These are phyloP conservation scores for Trichaptum fuscoviolaceum DNA, from an alignment of 768 basidiomycete species.

Conservation along the genomic window DNA sequence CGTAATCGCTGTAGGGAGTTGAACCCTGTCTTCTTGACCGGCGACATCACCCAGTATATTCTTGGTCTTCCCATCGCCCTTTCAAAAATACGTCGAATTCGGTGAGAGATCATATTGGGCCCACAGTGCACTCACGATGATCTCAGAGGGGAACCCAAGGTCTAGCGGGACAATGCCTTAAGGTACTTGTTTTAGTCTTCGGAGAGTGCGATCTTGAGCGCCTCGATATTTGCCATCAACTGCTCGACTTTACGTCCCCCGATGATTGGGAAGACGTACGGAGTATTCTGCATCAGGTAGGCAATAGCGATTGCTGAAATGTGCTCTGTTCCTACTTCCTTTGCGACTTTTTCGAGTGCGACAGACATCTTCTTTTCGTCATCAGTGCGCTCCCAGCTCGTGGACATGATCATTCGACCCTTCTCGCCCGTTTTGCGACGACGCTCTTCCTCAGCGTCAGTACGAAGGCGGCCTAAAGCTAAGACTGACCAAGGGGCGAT, in stretches of 20 bases:
- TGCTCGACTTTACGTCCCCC: slow-evolving; percentile 51
- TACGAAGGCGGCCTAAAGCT: slow-evolving; percentile 26
- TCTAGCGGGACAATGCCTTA: slow-evolving; percentile 38
- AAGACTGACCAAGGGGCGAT: slow-evolving; percentile 35
- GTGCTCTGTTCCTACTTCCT: slow-evolving; percentile 41
- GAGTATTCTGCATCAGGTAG: slow-evolving; percentile 49
- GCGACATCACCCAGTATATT: too few relatives aligned
- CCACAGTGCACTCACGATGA: slow-evolving; percentile 24
- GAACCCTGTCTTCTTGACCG: too few relatives aligned
- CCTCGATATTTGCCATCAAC: slow-evolving; percentile 43
- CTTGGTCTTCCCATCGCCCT: too few relatives aligned
- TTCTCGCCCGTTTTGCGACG: slow-evolving; percentile 22
- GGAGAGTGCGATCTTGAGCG: slow-evolving; percentile 41
- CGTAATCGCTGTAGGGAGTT: too few relatives aligned
- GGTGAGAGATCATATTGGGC: too few relatives aligned
- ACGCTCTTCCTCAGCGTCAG: slow-evolving; percentile 20
- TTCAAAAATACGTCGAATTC: too few relatives aligned
- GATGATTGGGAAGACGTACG: slow-evolving; percentile 47
- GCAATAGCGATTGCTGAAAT: slow-evolving; percentile 45
- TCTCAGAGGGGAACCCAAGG: slow-evolving; percentile 35
- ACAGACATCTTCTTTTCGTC: slow-evolving; percentile 35
- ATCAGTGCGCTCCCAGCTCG: slow-evolving; percentile 42
- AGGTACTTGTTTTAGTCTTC: slow-evolving; percentile 40
- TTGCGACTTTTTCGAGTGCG: slow-evolving; percentile 46
- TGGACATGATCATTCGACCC: slow-evolving; percentile 23